Percentiles rank a stretch among this genome's conserved stretches.
phyloP scores from a whole-genome alignment of 768 basidiomycete genomes.

The Trametes punicea region DNA sequence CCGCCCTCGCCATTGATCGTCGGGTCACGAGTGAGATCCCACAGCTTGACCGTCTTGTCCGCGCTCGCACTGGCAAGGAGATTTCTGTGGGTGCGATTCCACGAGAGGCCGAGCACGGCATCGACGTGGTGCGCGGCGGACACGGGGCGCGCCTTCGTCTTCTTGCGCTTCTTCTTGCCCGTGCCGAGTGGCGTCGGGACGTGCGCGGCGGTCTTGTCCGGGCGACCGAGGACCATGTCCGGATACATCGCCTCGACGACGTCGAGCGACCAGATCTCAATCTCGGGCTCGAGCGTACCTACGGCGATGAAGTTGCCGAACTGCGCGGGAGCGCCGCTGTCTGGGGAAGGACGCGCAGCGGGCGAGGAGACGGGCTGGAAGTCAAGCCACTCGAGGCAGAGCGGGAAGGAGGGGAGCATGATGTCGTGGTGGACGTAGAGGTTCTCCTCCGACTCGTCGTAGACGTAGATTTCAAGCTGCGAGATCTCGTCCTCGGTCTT shows the following conservation, averaged over 20 bases:
- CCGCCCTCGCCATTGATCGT: slow-evolving; percentile 45
- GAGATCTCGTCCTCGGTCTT: slow-evolving; percentile 98
- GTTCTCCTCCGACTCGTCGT: slow-evolving; percentile 88
- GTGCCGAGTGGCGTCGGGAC: slow-evolving; percentile 79
- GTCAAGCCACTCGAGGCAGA: slow-evolving; percentile 99
- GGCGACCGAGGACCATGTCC: slow-evolving; percentile 84
- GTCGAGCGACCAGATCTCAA: slow-evolving; percentile 98
- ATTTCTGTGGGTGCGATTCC: slow-evolving; percentile 90
- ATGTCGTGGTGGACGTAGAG: slow-evolving; percentile 97
- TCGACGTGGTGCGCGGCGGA: slow-evolving; percentile 83
- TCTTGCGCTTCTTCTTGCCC: slow-evolving; percentile 95
- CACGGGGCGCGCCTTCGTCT: slow-evolving; percentile 60
- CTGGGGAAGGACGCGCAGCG: slow-evolving; percentile 31
- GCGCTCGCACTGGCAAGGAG: slow-evolving; percentile 90
- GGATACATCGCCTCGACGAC: slow-evolving; percentile 94
- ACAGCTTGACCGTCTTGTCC: slow-evolving; percentile 94
- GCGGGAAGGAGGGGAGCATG: slow-evolving; percentile 95
- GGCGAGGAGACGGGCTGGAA: slow-evolving; percentile 67
- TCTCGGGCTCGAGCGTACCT: slow-evolving; percentile 95
- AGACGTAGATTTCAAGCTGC: slow-evolving; percentile 93
- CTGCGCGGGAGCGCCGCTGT: slow-evolving; percentile 29
- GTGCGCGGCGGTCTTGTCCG: slow-evolving; percentile 78
- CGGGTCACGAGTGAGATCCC: slow-evolving; percentile 83
- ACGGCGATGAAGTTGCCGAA: slow-evolving; percentile 93
- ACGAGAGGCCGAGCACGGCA: slow-evolving; percentile 87